Conservation (phyloP, 805 yeast species). For the Starmerella tilneyi region DNA sequence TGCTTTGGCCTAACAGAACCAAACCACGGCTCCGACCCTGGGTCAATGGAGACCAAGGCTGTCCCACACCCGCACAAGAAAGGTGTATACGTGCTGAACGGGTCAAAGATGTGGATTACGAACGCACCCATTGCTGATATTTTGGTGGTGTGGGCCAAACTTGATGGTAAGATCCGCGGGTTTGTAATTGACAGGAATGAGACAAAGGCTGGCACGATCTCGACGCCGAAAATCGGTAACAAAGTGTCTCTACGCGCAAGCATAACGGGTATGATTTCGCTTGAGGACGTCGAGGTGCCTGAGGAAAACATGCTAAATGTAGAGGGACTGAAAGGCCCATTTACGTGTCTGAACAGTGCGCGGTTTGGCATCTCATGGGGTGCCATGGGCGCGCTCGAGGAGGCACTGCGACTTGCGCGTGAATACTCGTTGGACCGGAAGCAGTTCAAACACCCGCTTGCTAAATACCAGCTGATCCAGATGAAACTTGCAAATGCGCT, state of each 20-base stretch:
- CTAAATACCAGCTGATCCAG: constrained; percentile 36
- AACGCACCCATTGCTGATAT: constrained; percentile 40
- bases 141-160: constrained; percentile 37
- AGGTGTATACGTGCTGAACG: constrained; percentile 35
- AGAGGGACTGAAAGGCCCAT: constrained; percentile 38
- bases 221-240: constrained; percentile 35
- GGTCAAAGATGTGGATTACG: constrained; percentile 39
- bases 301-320: constrained; percentile 35
- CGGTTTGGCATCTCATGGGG: constrained; percentile 40
- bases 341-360: constrained; percentile 37
- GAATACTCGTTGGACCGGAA: constrained; percentile 34
- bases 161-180: constrained; percentile 37
- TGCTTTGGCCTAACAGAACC: constrained; percentile 60
- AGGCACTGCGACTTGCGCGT: constrained; percentile 33
- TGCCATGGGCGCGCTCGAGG: constrained; percentile 38
- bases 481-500: constrained; percentile 37
- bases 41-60: constrained; percentile 47
- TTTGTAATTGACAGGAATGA: constrained; percentile 34
- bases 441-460: constrained; percentile 36
- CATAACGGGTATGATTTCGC: constrained; percentile 36
- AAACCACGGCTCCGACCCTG: constrained; percentile 53
- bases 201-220: constrained; percentile 30
- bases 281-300: constrained; percentile 39
- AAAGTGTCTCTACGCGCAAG: constrained; percentile 36
- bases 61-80: constrained; percentile 35